A percentile compares a stretch with the other conserved stretches of the same genome.
Conservation (phyloP, 495 filamentous ascomycete genomes). For the Daldinia childiae region DNA sequence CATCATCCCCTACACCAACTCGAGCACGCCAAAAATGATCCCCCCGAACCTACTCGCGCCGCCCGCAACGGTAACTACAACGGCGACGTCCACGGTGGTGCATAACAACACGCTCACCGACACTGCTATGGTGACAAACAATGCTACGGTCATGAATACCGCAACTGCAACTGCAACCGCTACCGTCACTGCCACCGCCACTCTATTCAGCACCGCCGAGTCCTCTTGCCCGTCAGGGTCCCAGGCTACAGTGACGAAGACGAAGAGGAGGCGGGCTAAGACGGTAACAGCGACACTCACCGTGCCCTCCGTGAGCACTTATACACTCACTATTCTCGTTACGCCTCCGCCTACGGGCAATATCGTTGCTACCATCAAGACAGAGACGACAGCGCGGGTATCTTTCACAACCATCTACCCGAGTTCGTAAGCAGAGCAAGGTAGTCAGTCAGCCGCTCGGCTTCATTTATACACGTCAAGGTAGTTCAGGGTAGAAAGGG, state of each 20-base stretch:
- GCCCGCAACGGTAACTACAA: neutral
- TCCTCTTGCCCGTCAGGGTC: neutral
- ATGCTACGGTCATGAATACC: neutral
- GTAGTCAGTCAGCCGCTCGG: no score
- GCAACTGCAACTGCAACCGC: neutral
- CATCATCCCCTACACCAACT: neutral
- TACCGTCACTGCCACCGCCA: neutral
- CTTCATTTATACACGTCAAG: neutral
- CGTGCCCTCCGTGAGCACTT: neutral
- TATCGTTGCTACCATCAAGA: neutral
- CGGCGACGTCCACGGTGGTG: neutral
- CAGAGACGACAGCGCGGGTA: no score
- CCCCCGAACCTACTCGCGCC: neutral
- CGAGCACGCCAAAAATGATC: neutral
- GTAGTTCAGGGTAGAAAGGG: neutral
- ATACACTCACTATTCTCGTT: neutral
- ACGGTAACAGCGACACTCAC: neutral
- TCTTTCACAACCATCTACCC: no score
- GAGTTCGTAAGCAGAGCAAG: no score
- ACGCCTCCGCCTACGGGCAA: neutral
- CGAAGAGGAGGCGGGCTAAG: conserved; percentile 4
- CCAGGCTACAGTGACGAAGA: conserved; percentile 9
- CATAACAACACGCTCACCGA: neutral
- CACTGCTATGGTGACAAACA: neutral
- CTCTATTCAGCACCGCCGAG: neutral